Evolutionary conservation across 2,329 filamentous ascomycete genomes (phyloP).

Genomic region (Didymella glomerata): DNA sequence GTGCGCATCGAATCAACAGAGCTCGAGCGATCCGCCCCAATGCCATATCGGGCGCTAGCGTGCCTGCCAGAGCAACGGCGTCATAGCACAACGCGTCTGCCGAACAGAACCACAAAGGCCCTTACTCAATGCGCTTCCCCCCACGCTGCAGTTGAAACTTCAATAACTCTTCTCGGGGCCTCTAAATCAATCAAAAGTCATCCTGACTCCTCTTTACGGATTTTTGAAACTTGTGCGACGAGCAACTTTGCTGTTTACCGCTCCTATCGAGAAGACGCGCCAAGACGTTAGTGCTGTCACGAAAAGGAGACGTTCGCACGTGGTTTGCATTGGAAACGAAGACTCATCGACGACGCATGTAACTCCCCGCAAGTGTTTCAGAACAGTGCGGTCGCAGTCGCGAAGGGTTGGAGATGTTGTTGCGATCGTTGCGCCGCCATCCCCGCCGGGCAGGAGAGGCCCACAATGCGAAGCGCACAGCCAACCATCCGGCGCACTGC

Average conservation of each 20-base stretch:
- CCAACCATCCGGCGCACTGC: conserved; percentile 40
- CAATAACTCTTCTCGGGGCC: neutral
- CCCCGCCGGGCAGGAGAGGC: conserved; percentile 22
- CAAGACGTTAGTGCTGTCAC: neutral
- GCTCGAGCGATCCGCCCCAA: conserved; percentile 6
- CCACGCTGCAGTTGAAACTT: conserved; percentile 6
- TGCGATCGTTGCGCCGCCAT: conserved; percentile 29
- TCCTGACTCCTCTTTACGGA: neutral
- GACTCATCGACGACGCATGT: conserved; percentile 14
- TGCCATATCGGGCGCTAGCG: conserved; percentile 9
- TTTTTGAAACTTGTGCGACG: neutral
- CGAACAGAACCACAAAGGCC: conserved; percentile 26
- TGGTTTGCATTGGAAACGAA: conserved; percentile 17
- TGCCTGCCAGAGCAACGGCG: conserved; percentile 21
- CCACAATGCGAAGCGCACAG: conserved; percentile 37
- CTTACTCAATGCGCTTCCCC: conserved; percentile 28
- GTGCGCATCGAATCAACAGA: conserved; percentile 13
- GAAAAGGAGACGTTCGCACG: conserved; percentile 10
- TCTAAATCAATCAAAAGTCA: neutral
- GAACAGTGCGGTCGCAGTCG: conserved; percentile 18
- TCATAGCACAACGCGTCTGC: conserved; percentile 27
- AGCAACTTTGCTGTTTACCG: conserved; percentile 1
- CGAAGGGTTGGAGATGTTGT: conserved; percentile 29
- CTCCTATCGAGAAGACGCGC: conserved; percentile 18
- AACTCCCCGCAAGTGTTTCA: conserved; percentile 30